A percentile compares a stretch with the other conserved stretches of the same genome.
Conservation (phyloP, 108 stramenopile species). For the Cyclotella atomus region DNA sequence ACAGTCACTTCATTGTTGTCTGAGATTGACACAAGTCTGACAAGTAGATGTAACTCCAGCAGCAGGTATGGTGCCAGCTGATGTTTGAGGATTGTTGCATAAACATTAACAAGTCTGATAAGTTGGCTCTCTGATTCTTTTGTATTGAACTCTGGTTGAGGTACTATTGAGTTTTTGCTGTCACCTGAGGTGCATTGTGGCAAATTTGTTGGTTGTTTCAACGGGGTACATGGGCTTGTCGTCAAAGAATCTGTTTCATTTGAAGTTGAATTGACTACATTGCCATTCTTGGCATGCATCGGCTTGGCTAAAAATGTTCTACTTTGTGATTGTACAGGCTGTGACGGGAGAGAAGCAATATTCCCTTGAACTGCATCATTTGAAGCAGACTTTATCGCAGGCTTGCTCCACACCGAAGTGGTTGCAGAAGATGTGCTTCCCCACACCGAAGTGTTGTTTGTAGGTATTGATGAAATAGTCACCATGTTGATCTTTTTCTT, state of each 20-base stretch:
- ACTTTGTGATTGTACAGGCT: too few species aligned
- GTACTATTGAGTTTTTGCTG: too few species aligned
- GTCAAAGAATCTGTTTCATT: too few species aligned
- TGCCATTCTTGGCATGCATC: too few species aligned
- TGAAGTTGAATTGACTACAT: too few species aligned
- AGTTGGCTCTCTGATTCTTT: slow-evolving; percentile 18
- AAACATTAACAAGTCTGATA: slow-evolving; percentile 57
- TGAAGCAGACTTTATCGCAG: background rate
- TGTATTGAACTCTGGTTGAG: background rate
- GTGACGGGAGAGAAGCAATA: slow-evolving; percentile 1
- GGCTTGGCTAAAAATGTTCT: too few species aligned
- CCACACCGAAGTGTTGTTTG: background rate
- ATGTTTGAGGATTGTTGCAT: slow-evolving; percentile 59
- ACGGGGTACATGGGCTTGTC: too few species aligned
- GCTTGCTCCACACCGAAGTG: background rate
- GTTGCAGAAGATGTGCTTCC: background rate
- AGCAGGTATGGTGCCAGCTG: slow-evolving; percentile 73
- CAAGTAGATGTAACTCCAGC: slow-evolving; percentile 74
- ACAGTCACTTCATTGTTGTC: slow-evolving; percentile 2
- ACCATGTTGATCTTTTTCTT: slow-evolving; percentile 31
- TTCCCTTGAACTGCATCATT: background rate
- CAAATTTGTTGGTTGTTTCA: too few species aligned
- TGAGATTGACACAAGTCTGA: slow-evolving; percentile 57
- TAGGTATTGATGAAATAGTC: slow-evolving; percentile 3
- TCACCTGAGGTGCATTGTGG: too few species aligned